These are phyloP conservation scores for Eucalyptus melliodora DNA, from an alignment of 345 rosid genomes.

Conservation along the genomic window DNA sequence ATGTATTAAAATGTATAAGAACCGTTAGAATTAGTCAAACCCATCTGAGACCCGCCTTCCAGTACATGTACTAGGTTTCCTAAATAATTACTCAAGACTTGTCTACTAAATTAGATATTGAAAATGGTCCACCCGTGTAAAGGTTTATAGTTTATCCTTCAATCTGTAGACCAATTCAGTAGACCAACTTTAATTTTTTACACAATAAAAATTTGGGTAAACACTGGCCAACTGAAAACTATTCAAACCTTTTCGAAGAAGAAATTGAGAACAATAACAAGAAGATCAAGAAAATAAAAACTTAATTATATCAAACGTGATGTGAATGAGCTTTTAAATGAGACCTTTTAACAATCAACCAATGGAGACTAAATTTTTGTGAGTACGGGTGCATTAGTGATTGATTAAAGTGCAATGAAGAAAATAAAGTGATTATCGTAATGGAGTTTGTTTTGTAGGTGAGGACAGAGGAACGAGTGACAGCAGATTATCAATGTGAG, in stretches of 20 bases:
- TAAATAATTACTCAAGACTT: neutral
- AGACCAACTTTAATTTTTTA: too few species aligned
- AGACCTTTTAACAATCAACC: neutral
- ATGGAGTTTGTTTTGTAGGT: neutral
- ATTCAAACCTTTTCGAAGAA: neutral
- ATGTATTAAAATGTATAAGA: neutral
- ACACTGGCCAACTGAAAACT: neutral
- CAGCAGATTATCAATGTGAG: neutral
- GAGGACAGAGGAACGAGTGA: too few species aligned
- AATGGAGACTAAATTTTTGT: too few species aligned
- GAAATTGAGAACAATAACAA: neutral
- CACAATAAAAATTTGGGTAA: neutral
- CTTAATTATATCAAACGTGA: neutral
- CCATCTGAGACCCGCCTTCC: neutral
- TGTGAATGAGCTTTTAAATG: too few species aligned
- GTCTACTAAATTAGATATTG: neutral
- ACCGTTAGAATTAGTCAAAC: neutral
- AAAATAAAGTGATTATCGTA: too few species aligned
- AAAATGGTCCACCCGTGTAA: neutral
- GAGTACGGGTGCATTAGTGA: rapidly evolving
- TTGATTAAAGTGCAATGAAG: too few species aligned
- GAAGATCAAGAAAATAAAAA: neutral
- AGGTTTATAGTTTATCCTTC: neutral
- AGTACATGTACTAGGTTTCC: neutral
- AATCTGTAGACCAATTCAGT: neutral